Percentiles rank a stretch among this genome's conserved stretches.
Conservation (phyloP, 225 moss, liverwort and hornwort genomes). For the Polytrichum commune region DNA sequence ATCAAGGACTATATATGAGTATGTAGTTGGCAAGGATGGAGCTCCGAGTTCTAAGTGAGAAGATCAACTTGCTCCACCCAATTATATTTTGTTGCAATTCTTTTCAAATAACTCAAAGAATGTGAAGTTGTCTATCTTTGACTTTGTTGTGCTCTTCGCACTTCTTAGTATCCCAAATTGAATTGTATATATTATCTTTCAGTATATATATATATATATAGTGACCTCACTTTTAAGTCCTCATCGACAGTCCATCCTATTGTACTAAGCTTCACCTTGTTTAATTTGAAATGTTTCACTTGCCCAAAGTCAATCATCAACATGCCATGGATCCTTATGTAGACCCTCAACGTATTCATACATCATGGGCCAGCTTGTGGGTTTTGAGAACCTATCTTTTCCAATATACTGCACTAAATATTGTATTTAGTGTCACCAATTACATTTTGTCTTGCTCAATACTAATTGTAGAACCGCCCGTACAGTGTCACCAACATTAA, state of each 20-base stretch:
- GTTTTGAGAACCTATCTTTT: too few relatives aligned
- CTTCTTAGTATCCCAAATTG: not conserved
- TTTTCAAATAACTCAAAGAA: not conserved
- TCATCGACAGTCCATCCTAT: not conserved
- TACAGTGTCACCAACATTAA: too few relatives aligned
- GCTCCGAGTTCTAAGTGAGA: not conserved
- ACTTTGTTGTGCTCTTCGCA: not conserved
- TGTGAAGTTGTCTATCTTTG: not conserved
- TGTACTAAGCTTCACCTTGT: not conserved
- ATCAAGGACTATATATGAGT: not conserved
- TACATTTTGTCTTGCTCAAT: not conserved
- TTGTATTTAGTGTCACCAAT: slow-evolving; percentile 1
- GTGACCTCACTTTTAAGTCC: not conserved
- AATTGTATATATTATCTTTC: not conserved
- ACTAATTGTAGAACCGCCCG: too few relatives aligned
- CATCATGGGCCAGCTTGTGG: too few relatives aligned
- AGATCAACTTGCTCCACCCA: not conserved
- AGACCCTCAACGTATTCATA: too few relatives aligned
- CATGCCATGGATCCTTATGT: too few relatives aligned
- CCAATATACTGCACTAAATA: too few relatives aligned
- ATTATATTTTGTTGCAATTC: not conserved
- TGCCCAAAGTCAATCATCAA: too few relatives aligned
- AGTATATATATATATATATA: not conserved
- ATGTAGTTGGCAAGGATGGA: not conserved
- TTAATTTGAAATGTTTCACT: not conserved